Percentiles rank a stretch among this genome's conserved stretches.
These are phyloP conservation scores for Ophiostoma sp. DNA, from an alignment of 2,329 filamentous ascomycete species.

Conservation along the genomic window DNA sequence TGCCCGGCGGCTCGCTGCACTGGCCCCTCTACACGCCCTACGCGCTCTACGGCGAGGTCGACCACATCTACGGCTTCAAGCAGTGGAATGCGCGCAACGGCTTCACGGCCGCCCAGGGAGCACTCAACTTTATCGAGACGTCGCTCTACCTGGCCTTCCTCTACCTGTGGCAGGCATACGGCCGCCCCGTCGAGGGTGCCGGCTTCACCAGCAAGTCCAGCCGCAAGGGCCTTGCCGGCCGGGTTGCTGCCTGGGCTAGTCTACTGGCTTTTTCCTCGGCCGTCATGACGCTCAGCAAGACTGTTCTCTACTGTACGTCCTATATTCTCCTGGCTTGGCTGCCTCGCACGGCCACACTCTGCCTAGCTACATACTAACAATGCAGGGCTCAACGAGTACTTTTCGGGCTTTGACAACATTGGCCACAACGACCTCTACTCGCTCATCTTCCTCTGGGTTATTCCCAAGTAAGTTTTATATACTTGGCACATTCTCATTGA, in stretches of 20 bases:
- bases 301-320: conserved; percentile 53
- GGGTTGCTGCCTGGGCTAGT: conserved; percentile 42
- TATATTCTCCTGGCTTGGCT: not conserved
- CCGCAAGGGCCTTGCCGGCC: conserved; percentile 39
- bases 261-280: conserved; percentile 49
- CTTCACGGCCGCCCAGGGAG: conserved; percentile 70
- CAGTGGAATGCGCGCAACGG: conserved; percentile 63
- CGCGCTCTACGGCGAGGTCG: conserved; percentile 70
- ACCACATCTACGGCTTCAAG: conserved; percentile 76
- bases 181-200: conserved; percentile 25
- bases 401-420: conserved; percentile 51
- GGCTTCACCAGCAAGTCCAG: conserved; percentile 21
- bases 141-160: conserved; percentile 35
- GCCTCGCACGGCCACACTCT: not conserved
- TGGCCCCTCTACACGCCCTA: conserved; percentile 71
- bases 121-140: conserved; percentile 39
- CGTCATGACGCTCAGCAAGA: conserved; percentile 59
- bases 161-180: conserved; percentile 34
- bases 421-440: conserved; percentile 47
- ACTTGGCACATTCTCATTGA: too few species aligned
- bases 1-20: conserved; percentile 71
- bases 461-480: conserved; percentile 49
- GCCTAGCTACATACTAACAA: not conserved
- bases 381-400: conserved; percentile 53
- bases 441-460: conserved; percentile 51